Base-by-base conservation (phyloP, 2,329 filamentous ascomycete species). In the Aquanectria penicillioides region DNA sequence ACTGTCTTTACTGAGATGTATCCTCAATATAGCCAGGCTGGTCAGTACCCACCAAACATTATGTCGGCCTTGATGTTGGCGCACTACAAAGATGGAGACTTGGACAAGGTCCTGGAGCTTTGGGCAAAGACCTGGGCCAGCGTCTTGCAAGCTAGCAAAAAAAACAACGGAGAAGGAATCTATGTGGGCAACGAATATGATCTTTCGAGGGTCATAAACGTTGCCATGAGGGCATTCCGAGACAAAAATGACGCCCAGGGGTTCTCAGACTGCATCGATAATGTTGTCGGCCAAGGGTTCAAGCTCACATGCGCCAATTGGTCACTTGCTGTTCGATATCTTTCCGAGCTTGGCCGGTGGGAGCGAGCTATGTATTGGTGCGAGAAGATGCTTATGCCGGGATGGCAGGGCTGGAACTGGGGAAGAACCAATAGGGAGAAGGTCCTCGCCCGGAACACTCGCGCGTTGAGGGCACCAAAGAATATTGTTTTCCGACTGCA, bases 341-440 rank as follows among this genome's bases (percentile, higher is more conserved):
- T 97, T 23, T 86, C 87, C 20, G 78, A 81, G 12, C 80, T 87
- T 51, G 82, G 83, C 40, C 81, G 83, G 40, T 83, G 84, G 67
- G 76, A 86, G 43, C 81, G 89, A 17, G 93, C 93, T 31, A 97
- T 95, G 75, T 72, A 78, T 18, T 77, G 89, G 48, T 94, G 91
- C 71, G 94, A 98, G 77, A 77, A 81, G 22, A 86, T 87, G 59
- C 87, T 98, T 53, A 96, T 97, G 85, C 83, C 85, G 1, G 81
- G 85, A 28, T 97, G 93, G 85, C 84, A 85, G 10, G 92, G 93
- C 20, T 97, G 93, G 92, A 65, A 59, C 12, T 64, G 68, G 15
- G 26, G 62, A 6, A 56, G 66, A 34, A 51, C 37, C 6, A 53
- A 52, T 49, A 57, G 53, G 23, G 78, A 80, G 46, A 62, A 75